Base-by-base conservation (phyloP, 75 land plant species). In the Adiantum capillusveneris region DNA sequence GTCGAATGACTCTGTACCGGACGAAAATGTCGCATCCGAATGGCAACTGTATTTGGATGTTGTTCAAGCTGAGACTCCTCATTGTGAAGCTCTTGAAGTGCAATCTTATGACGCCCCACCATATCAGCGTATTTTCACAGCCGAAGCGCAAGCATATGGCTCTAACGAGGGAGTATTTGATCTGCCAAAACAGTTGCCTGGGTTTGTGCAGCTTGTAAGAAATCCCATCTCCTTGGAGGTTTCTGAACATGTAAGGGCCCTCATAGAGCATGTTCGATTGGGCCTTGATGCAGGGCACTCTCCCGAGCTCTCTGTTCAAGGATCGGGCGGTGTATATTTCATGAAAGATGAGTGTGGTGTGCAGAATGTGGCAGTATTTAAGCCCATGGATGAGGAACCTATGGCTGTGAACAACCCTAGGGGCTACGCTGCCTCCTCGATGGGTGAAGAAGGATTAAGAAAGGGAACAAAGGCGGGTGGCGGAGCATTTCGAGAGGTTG, bases 371-470 rank as follows among this genome's bases (percentile, higher is more conserved):
- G 68, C 66, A 2, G 62, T 66, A 18, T 66, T 66, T 29, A 66
- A 66, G 37, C 68, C 68, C 45, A 24, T 60, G 66, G 68, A 66
- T 28, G 68, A 66, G 36, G 68, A 66, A 26, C 68, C 68, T 7
- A 41, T 45, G 48, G 49, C 66, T 39, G 51, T 24, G 28, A 66
- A 66, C 27, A 66, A 66, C 21, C 68, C 68, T 21, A 66, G 28
- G 18, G 66, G 50, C 0, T 21, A 34, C 18, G 12, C 3, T 16
- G 11, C 34, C 1, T 12, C 14, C 18, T 6, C 17, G 2, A 2
- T 16, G 22, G 43, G 43, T 18, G 13, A 3, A 46, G 53, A 45
- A 25, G 52, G 26, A 1, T 20, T 58, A 20, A 66, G 43, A 5
- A 66, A 20, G 27, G 68, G 68, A 1, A 46, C 66, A 9, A 66